phyloP scores from a whole-genome alignment of 305 asterid species.

The Salvia sclarea region DNA sequence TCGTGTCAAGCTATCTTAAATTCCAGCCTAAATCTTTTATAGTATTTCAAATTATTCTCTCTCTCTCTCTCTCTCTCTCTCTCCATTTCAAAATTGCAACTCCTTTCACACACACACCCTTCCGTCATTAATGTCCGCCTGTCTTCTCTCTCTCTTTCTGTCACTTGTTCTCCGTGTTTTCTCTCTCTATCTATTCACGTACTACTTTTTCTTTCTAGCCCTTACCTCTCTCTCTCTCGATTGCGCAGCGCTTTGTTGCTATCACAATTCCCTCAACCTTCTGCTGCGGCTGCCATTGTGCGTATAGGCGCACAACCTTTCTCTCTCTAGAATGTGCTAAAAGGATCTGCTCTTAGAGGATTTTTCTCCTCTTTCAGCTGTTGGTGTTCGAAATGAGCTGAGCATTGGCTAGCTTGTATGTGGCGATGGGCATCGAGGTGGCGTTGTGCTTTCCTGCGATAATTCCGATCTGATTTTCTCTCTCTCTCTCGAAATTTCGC shows the following conservation, averaged over 20 bases:
- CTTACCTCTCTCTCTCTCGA: constrained; percentile 33
- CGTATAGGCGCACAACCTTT: constrained; percentile 1
- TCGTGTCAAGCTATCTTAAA: constrained; percentile 38
- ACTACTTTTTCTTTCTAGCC: constrained; percentile 25
- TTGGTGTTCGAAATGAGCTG: constrained; percentile 41
- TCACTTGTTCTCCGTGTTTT: constrained; percentile 39
- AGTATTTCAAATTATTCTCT: constrained; percentile 39
- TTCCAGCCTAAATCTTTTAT: neutral
- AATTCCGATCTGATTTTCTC: constrained; percentile 56
- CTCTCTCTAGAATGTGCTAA: constrained; percentile 32
- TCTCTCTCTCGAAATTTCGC: constrained; percentile 29
- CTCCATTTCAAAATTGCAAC: constrained; percentile 36
- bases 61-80: neutral
- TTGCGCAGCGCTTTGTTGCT: constrained; percentile 6
- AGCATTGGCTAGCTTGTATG: constrained; percentile 32
- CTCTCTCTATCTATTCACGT: constrained; percentile 42
- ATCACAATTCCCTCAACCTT: neutral
- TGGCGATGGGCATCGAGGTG: constrained; percentile 56
- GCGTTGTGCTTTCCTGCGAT: constrained; percentile 50
- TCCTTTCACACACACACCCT: constrained; percentile 27
- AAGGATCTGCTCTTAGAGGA: constrained; percentile 26
- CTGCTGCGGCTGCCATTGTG: neutral
- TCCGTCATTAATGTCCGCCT: constrained; percentile 53
- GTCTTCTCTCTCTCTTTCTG: constrained; percentile 34
- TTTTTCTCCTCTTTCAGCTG: constrained; percentile 32